phyloP scores from a whole-genome alignment of 2,329 filamentous ascomycete genomes.

The Pyrenophora seminiperda region DNA sequence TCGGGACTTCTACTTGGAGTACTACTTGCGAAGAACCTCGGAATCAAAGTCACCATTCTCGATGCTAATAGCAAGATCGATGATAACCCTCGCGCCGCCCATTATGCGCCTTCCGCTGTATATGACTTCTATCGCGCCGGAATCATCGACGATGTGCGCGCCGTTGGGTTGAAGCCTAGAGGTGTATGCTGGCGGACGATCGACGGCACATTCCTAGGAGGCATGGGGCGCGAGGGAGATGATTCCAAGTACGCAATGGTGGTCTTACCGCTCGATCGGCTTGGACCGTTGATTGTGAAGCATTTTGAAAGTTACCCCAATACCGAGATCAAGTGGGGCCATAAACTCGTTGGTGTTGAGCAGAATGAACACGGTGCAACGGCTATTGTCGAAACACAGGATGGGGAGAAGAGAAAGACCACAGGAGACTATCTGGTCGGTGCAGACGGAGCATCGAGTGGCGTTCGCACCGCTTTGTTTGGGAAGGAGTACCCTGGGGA shows the following conservation, averaged over 20 bases:
- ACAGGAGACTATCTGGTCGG: constrained; percentile 43
- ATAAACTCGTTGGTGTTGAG: constrained; percentile 39
- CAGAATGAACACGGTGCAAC: constrained; percentile 38
- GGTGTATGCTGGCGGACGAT: constrained; percentile 54
- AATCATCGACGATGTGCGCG: constrained; percentile 58
- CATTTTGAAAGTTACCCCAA: constrained; percentile 37
- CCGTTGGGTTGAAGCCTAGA: constrained; percentile 50
- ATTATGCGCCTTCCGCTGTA: constrained; percentile 64
- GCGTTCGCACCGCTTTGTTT: constrained; percentile 39
- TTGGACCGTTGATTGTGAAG: constrained; percentile 35
- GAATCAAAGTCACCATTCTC: constrained; percentile 60
- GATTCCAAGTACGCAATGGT: constrained; percentile 35
- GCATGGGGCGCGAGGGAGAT: constrained; percentile 40
- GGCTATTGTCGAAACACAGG: constrained; percentile 32
- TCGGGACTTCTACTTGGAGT: constrained; percentile 48
- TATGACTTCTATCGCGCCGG: constrained; percentile 65
- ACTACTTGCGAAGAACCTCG: constrained; percentile 57
- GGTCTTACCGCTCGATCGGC: constrained; percentile 38
- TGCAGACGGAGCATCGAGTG: constrained; percentile 44
- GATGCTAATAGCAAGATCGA: constrained; percentile 62
- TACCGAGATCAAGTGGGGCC: constrained; percentile 39
- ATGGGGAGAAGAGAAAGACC: constrained; percentile 34
- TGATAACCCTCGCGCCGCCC: constrained; percentile 65
- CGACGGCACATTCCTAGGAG: constrained; percentile 37
- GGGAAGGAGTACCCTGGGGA: constrained; percentile 59